Conservation (phyloP, 2,329 filamentous ascomycete genomes). For the Exophiala mesophila region DNA sequence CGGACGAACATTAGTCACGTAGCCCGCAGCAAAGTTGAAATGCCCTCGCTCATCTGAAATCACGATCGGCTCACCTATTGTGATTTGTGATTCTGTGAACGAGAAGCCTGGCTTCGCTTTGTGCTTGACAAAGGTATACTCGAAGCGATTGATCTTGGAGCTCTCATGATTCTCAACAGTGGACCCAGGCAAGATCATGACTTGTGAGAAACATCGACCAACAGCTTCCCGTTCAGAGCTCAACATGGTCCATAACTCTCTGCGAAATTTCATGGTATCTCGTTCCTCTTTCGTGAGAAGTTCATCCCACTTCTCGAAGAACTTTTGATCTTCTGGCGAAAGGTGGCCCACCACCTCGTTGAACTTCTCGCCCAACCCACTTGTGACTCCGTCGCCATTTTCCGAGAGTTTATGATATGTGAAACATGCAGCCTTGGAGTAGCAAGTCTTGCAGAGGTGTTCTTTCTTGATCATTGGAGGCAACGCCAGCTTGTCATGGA, state of each 20-base stretch:
- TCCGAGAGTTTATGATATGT: slow-evolving; percentile 90
- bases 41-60: slow-evolving; percentile 92
- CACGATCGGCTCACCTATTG: slow-evolving; percentile 86
- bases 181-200: slow-evolving; percentile 76
- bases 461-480: slow-evolving; percentile 82
- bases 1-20: slow-evolving; percentile 71
- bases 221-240: slow-evolving; percentile 82
- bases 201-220: slow-evolving; percentile 82
- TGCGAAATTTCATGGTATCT: slow-evolving; percentile 76
- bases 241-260: slow-evolving; percentile 94
- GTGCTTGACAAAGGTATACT: slow-evolving; percentile 77
- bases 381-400: slow-evolving; percentile 72
- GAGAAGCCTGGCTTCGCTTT: slow-evolving; percentile 61
- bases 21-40: slow-evolving; percentile 90
- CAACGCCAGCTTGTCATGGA: slow-evolving; percentile 74
- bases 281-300: slow-evolving; percentile 92
- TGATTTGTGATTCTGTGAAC: slow-evolving; percentile 86
- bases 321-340: slow-evolving; percentile 67
- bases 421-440: slow-evolving; percentile 86
- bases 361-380: slow-evolving; percentile 77
- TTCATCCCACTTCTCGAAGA: slow-evolving; percentile 93
- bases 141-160: slow-evolving; percentile 84
- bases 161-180: slow-evolving; percentile 63
- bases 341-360: slow-evolving; percentile 73
- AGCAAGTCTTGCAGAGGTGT: slow-evolving; percentile 79